Evolutionary conservation across 116 monocot species (phyloP).

Genomic region (Cymodocea nodosa): DNA sequence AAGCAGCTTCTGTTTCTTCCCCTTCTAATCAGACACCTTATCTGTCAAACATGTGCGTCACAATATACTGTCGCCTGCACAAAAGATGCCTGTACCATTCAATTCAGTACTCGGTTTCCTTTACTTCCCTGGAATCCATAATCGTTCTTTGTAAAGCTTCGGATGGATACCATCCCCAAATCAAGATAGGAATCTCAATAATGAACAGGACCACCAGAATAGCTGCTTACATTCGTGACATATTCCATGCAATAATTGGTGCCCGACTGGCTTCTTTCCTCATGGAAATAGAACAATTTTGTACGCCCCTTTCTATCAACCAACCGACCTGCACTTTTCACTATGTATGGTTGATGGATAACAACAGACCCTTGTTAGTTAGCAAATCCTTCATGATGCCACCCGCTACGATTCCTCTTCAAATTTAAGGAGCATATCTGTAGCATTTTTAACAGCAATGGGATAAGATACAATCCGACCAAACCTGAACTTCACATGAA

Average conservation of each 20-base stretch:
- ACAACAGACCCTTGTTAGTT: not conserved
- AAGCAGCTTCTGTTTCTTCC: too few species aligned
- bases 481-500: not conserved
- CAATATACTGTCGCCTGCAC: too few species aligned
- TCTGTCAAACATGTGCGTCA: too few species aligned
- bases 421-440: not conserved
- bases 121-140: too few species aligned
- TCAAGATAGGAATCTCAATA: too few species aligned
- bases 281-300: slow-evolving; percentile 3
- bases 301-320: not conserved
- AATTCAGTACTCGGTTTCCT: too few species aligned
- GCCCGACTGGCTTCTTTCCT: not conserved
- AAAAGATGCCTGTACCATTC: too few species aligned
- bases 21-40: too few species aligned
- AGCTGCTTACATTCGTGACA: not conserved
- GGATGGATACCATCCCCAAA: too few species aligned
- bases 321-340: not conserved
- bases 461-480: not conserved
- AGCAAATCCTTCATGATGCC: not conserved
- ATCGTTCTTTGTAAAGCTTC: too few species aligned
- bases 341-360: not conserved
- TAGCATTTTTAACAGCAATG: not conserved
- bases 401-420: not conserved
- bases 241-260: slow-evolving; percentile 1
- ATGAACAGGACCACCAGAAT: too few species aligned